Evolutionary conservation across 2,329 filamentous ascomycete genomes (phyloP).

Genomic region (Alternaria atra): DNA sequence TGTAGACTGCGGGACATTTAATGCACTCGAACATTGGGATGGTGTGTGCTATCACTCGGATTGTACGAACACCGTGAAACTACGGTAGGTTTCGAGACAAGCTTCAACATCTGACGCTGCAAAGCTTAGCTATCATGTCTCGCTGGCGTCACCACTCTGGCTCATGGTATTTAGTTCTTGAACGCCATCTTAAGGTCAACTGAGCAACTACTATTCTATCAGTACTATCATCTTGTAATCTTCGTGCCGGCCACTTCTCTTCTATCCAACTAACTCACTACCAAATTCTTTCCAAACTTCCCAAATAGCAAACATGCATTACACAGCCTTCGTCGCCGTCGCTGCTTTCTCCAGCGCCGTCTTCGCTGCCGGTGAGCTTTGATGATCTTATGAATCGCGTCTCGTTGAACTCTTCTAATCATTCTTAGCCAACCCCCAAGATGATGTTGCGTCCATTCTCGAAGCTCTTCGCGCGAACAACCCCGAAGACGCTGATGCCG

Average conservation of each 20-base stretch:
- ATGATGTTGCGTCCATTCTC: conserved; percentile 39
- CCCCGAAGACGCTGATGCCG: conserved; percentile 38
- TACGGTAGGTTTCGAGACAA: conserved; percentile 31
- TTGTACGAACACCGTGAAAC: conserved; percentile 34
- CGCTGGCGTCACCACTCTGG: not conserved
- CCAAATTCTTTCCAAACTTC: not conserved
- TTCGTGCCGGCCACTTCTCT: conserved; percentile 43
- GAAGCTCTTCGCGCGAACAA: conserved; percentile 40
- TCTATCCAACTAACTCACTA: conserved; percentile 13
- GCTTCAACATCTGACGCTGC: conserved; percentile 26
- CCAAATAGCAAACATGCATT: conserved; percentile 39
- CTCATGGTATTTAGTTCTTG: conserved; percentile 5
- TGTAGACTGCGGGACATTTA: conserved; percentile 16
- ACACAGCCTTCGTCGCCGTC: conserved; percentile 37
- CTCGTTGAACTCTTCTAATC: conserved; percentile 2
- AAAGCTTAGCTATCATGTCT: conserved; percentile 21
- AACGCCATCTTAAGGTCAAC: conserved; percentile 4
- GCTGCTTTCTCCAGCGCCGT: conserved; percentile 38
- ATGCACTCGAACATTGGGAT: conserved; percentile 5
- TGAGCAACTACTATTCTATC: conserved; percentile 12
- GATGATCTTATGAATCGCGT: not conserved
- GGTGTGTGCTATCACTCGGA: conserved; percentile 1
- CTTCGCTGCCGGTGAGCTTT: conserved; percentile 32
- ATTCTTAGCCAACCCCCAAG: conserved; percentile 25
- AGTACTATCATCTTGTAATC: conserved; percentile 27